Conservation (phyloP, 768 basidiomycete genomes). For the Stropharia rugosoannulata region DNA sequence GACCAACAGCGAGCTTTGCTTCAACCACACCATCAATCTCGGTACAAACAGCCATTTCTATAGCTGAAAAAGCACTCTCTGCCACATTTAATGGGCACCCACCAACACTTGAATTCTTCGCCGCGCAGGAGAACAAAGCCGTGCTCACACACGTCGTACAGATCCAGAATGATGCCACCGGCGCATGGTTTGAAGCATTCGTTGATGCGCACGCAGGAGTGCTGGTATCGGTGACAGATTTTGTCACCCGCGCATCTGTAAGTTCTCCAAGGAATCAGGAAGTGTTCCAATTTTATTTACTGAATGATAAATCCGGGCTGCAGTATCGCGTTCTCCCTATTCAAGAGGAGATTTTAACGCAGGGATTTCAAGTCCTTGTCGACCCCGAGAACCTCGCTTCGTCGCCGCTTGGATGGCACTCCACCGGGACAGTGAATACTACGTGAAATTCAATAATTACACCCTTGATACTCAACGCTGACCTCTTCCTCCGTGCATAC, state of each 20-base stretch:
- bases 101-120: constrained; percentile 41
- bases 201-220: constrained; percentile 57
- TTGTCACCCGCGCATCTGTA: constrained; percentile 46
- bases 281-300: neutral
- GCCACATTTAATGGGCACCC: constrained; percentile 42
- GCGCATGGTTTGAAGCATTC: constrained; percentile 59
- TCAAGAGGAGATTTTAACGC: constrained; percentile 4
- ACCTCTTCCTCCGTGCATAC: too few species aligned
- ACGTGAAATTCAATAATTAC: neutral
- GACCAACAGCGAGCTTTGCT: constrained; percentile 21
- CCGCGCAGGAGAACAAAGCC: constrained; percentile 35
- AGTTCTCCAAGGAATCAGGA: constrained; percentile 7
- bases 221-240: constrained; percentile 51
- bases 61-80: constrained; percentile 36
- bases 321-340: constrained; percentile 8
- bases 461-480: neutral
- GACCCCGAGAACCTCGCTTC: neutral
- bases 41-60: constrained; percentile 29
- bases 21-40: constrained; percentile 36
- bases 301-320: neutral
- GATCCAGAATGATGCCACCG: constrained; percentile 29
- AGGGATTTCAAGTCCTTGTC: constrained; percentile 2
- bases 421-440: constrained; percentile 5
- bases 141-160: constrained; percentile 42
- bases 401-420: constrained; percentile 5